A percentile compares a stretch with the other conserved stretches of the same genome.
Conservation (phyloP, 129 eudicot species). For the Escallonia herrerae region DNA sequence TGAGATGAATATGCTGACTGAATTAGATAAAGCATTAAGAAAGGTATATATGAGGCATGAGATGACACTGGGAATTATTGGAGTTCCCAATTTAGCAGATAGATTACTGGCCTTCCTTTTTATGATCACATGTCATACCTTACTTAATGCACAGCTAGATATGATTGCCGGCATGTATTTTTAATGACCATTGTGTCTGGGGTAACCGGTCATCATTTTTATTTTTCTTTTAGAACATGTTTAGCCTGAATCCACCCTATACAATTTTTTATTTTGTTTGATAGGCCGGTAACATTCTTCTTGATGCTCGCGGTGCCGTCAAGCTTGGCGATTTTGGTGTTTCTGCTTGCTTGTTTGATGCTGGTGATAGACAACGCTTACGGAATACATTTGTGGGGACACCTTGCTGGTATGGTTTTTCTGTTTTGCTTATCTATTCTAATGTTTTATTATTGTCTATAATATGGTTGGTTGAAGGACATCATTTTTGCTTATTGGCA, state of each 20-base stretch:
- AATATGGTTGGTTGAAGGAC: not conserved
- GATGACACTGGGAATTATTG: too few species aligned
- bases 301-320: slow-evolving; percentile 63
- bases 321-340: slow-evolving; percentile 97
- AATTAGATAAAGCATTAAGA: too few species aligned
- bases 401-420: slow-evolving; percentile 72
- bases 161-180: too few species aligned
- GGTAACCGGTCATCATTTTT: too few species aligned
- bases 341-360: slow-evolving; percentile 91
- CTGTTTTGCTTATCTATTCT: not conserved
- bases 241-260: slow-evolving; percentile 1
- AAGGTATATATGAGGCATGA: too few species aligned
- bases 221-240: slow-evolving; percentile 6
- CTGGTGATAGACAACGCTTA: slow-evolving; percentile 74
- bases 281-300: slow-evolving; percentile 88
- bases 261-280: slow-evolving; percentile 2
- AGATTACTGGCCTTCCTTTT: too few species aligned
- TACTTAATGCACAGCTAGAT: too few species aligned
- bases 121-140: too few species aligned
- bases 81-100: too few species aligned
- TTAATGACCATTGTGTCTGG: too few species aligned
- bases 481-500: not conserved
- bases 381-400: slow-evolving; percentile 95
- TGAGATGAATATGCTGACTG: too few species aligned
- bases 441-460: not conserved